Base-by-base conservation (phyloP, 495 filamentous ascomycete genomes). In the Margaritispora aquatica region DNA sequence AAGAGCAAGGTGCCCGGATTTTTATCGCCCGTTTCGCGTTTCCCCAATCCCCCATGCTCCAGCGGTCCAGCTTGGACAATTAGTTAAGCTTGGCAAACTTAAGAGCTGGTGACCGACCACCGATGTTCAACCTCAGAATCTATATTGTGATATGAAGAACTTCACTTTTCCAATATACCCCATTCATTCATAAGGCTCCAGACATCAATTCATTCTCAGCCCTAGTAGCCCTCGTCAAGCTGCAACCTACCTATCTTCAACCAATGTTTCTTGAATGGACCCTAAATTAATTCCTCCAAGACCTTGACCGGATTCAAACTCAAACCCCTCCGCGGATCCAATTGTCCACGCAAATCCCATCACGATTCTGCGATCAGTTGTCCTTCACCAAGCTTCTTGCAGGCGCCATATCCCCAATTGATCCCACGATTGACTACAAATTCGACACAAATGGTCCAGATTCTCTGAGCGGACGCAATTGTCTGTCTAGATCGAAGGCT, bases 251-350 rank as follows among this genome's bases (percentile, higher is more conserved):
- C 19, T n/a, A 3, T 36, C 24, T 44, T 23, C 47, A 50, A 58
- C 54, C 36, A n/a, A 48, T 48, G 4, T 38, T 17, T 38, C 15
- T 56, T 66, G 60, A 62, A 66, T 62, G 59, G 63, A 66, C 59
- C 51, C 58, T 52, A 61, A 61, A 61, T 53, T 61, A 48, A 64
- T 58, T 8, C 57, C 57, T 56, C 62, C 60, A 63, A 47, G 51
- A 63, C 46, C 34, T 36, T 34, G 27, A 44, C 49, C 49, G 44
- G 7, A 38, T 36, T 29, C 49, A 20, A 19, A 15, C 31, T 19
- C 54, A 19, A 24, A 9, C 20, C 20, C 20, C 47, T 26, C 5
- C 29, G 29, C 29, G 29, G 5, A 34, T 34, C 29, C 29, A 34
- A 5, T n/a, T n/a, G n/a, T n/a, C n/a, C n/a, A n/a, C n/a, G n/a